Percentiles rank a stretch among this genome's conserved stretches.
These are phyloP conservation scores for Pseudozyma tsukubaensis DNA, from an alignment of 1,284 basidiomycete genomes.

Conservation along the genomic window DNA sequence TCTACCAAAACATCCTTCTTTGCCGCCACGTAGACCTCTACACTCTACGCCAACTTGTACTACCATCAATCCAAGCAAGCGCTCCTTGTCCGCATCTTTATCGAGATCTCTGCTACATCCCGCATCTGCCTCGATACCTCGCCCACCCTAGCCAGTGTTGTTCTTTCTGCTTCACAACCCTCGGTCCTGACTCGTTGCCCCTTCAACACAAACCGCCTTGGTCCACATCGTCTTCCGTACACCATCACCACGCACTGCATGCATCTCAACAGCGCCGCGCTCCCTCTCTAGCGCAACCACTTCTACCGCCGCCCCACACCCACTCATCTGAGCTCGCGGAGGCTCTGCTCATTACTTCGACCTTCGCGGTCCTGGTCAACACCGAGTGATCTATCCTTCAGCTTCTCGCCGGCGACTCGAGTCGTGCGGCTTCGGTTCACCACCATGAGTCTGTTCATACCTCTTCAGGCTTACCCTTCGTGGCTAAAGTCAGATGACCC, in stretches of 20 bases:
- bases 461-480: background rate
- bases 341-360: no score
- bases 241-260: background rate
- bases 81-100: no score
- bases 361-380: background rate
- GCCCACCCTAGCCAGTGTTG: no score
- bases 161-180: background rate
- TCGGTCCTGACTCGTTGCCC: background rate
- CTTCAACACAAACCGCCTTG: background rate
- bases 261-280: background rate
- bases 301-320: no score
- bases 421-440: constrained; percentile 2
- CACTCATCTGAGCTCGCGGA: background rate
- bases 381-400: background rate
- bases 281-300: background rate
- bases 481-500: constrained; percentile 21
- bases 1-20: no score
- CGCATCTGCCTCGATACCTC: no score
- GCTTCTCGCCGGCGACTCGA: no score
- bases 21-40: no score
- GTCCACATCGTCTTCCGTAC: background rate
- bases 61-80: no score
- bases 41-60: no score
- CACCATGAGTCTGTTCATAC: background rate
- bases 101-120: no score